A percentile compares a stretch with the other conserved stretches of the same genome.
Evolutionary conservation across 495 filamentous ascomycete genomes (phyloP).

Genomic region (Xylaria bambusicola): DNA sequence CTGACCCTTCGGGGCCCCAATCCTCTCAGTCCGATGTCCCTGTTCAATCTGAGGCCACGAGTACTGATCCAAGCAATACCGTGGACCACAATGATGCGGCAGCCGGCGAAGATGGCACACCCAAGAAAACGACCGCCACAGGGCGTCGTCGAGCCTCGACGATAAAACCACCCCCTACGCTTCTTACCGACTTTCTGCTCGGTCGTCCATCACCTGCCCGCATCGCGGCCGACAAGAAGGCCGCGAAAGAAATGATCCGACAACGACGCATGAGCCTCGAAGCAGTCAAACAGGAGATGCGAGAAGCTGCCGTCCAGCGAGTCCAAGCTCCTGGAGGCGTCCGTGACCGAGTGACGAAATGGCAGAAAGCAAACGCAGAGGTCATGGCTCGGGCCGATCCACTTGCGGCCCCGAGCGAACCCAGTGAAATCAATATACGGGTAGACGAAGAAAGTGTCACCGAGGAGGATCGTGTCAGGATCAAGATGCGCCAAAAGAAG

Average conservation of each 20-base stretch:
- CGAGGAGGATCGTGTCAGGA: constrained; percentile 50
- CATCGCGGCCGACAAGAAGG: constrained; percentile 37
- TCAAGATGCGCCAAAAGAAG: constrained; percentile 47
- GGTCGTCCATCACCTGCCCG: constrained; percentile 53
- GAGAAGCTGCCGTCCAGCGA: constrained; percentile 45
- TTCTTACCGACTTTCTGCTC: constrained; percentile 56
- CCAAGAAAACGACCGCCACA: constrained; percentile 45
- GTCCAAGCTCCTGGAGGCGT: constrained; percentile 57
- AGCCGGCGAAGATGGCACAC: constrained; percentile 30
- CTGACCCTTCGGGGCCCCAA: constrained; percentile 30
- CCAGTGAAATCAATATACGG: constrained; percentile 45
- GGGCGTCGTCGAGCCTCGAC: constrained; percentile 31
- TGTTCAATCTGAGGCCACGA: constrained; percentile 18
- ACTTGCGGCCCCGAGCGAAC: constrained; percentile 42
- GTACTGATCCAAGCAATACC: constrained; percentile 19
- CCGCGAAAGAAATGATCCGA: constrained; percentile 36
- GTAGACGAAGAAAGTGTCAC: constrained; percentile 51
- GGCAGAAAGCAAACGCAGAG: constrained; percentile 70
- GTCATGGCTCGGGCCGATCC: constrained; percentile 48
- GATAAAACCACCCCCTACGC: constrained; percentile 39
- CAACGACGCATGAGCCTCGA: constrained; percentile 49
- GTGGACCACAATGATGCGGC: constrained; percentile 11
- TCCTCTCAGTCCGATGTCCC: constrained; percentile 15
- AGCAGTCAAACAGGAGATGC: constrained; percentile 53
- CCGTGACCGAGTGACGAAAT: constrained; percentile 68